These are phyloP conservation scores for Anthracocystis panici-leucophaei DNA, from an alignment of 1,284 basidiomycete genomes.

Conservation along the genomic window DNA sequence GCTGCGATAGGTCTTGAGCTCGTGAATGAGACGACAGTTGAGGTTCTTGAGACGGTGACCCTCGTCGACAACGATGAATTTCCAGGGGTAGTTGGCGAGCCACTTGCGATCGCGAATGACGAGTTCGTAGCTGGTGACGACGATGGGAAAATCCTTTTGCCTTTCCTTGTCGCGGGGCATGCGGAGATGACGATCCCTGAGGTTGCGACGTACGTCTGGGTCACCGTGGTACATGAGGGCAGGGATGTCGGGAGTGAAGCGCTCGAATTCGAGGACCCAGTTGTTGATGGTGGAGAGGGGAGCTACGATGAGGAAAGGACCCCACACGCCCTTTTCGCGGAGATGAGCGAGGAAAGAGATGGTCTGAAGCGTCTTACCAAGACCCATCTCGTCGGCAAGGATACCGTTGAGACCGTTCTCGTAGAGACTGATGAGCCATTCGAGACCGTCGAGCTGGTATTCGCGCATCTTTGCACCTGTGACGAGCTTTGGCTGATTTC, in stretches of 20 bases:
- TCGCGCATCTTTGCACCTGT: conserved; percentile 87
- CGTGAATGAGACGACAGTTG: conserved; percentile 86
- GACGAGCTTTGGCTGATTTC: conserved; percentile 79
- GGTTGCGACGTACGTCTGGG: conserved; percentile 79
- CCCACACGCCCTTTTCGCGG: conserved; percentile 79
- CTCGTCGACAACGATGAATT: conserved; percentile 95
- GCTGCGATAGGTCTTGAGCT: conserved; percentile 87
- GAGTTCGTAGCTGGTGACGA: conserved; percentile 93
- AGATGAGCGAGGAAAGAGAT: conserved; percentile 92
- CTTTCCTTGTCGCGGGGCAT: conserved; percentile 39
- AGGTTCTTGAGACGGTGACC: conserved; percentile 94
- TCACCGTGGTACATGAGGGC: conserved; percentile 90
- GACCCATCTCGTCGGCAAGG: conserved; percentile 89
- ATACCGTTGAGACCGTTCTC: conserved; percentile 96
- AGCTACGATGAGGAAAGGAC: conserved; percentile 89
- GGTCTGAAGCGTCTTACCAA: conserved; percentile 89
- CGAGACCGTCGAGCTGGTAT: conserved; percentile 93
- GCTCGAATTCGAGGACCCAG: conserved; percentile 89
- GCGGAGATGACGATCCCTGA: conserved; percentile 72
- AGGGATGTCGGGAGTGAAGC: conserved; percentile 77
- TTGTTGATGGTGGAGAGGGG: conserved; percentile 92
- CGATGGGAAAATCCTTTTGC: conserved; percentile 71
- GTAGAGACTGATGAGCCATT: conserved; percentile 94
- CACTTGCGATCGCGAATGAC: conserved; percentile 74
- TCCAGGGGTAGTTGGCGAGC: conserved; percentile 70